Evolutionary conservation across 768 basidiomycete genomes (phyloP).

Genomic region (Sporobolomyces pararoseus): DNA sequence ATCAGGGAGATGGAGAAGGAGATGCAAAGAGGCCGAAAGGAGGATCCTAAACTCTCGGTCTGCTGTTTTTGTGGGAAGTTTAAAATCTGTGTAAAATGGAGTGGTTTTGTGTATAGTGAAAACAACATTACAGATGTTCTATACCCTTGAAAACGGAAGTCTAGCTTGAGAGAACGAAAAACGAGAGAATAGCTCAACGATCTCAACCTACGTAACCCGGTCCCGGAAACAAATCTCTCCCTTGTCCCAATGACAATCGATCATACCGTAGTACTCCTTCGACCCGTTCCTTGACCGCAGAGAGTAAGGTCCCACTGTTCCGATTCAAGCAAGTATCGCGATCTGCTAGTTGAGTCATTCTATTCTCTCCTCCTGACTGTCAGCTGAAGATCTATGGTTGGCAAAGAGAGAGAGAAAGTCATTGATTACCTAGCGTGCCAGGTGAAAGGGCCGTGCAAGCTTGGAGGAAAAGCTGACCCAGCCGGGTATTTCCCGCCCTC

Average conservation of each 20-base stretch:
- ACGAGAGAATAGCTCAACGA: no score
- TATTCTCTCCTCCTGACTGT: not conserved
- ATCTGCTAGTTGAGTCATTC: conserved; percentile 10
- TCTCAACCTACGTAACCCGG: conserved; percentile 11
- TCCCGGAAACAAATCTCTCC: conserved; percentile 9
- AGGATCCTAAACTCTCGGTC: no score
- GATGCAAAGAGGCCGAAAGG: conserved; percentile 30
- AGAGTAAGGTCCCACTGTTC: not conserved
- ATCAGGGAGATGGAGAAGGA: conserved; percentile 21
- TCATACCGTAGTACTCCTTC: not conserved
- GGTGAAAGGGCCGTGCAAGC: conserved; percentile 6
- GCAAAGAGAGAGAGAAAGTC: no score
- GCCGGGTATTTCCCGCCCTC: no score
- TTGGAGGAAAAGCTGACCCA: not conserved
- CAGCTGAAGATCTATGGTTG: not conserved
- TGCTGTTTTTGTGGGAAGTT: no score
- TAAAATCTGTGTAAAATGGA: no score
- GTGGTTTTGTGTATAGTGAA: no score
- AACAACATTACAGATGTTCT: no score
- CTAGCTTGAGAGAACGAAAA: no score
- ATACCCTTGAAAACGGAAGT: no score
- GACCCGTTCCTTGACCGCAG: conserved; percentile 6
- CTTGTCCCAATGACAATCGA: not conserved
- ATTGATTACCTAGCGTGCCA: conserved; percentile 14
- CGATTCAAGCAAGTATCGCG: not conserved